phyloP scores from a whole-genome alignment of 148 eudicot genomes.

The Persicaria maculosa region DNA sequence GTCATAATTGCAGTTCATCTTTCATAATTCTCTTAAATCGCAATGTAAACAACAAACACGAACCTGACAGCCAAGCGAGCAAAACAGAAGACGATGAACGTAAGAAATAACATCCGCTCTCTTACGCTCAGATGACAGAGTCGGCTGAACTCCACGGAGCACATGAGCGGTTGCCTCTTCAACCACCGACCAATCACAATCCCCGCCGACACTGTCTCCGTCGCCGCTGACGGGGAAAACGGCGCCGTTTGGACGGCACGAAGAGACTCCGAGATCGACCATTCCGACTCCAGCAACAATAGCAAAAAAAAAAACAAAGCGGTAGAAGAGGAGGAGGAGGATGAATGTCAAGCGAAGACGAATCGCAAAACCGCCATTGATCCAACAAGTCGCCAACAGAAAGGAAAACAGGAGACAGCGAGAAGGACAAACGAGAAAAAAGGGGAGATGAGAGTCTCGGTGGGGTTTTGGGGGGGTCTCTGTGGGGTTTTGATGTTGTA shows the following conservation, averaged over 20 bases:
- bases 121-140: slow-evolving; percentile 35
- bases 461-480: background rate
- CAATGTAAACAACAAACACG: slow-evolving; percentile 11
- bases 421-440: background rate
- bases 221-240: background rate
- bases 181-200: slow-evolving; percentile 14
- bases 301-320: background rate
- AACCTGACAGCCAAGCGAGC: slow-evolving; percentile 32
- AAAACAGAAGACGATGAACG: slow-evolving; percentile 29
- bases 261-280: slow-evolving; percentile 6
- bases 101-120: slow-evolving; percentile 37
- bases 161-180: slow-evolving; percentile 31
- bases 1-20: background rate
- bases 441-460: background rate
- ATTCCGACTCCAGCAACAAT: background rate
- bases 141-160: slow-evolving; percentile 34
- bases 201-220: background rate
- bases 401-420: background rate
- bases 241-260: slow-evolving; percentile 5
- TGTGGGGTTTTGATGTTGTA: background rate
- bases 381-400: background rate
- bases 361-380: background rate
- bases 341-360: background rate
- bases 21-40: background rate
- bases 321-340: background rate